Conservation (phyloP, 2,329 filamentous ascomycete species). For the Sclerotinia trifoliorum region DNA sequence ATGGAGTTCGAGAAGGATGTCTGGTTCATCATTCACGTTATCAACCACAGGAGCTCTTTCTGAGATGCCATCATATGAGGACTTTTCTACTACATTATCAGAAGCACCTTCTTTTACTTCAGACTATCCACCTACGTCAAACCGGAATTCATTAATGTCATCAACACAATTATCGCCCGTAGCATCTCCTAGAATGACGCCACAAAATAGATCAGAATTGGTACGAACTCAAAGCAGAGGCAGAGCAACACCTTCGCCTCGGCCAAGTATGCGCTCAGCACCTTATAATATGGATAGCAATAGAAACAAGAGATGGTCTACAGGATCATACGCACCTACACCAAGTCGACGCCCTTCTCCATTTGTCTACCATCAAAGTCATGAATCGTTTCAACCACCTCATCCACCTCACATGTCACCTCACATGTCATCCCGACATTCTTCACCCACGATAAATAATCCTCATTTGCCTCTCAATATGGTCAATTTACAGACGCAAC, state of each 20-base stretch:
- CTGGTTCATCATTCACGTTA: slow-evolving; percentile 71
- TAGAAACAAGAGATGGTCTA: slow-evolving; percentile 75
- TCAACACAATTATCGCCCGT: slow-evolving; percentile 71
- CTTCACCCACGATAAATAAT: slow-evolving; percentile 46
- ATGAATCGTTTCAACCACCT: slow-evolving; percentile 55
- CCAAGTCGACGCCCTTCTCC: slow-evolving; percentile 57
- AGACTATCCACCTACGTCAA: slow-evolving; percentile 65
- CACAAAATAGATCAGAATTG: slow-evolving; percentile 59
- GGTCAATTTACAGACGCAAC: slow-evolving; percentile 56
- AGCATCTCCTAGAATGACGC: slow-evolving; percentile 65
- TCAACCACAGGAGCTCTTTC: slow-evolving; percentile 64
- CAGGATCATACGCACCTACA: slow-evolving; percentile 65
- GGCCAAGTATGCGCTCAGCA: slow-evolving; percentile 64
- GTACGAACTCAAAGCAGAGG: slow-evolving; percentile 66
- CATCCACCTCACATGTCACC: slow-evolving; percentile 48
- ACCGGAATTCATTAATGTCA: slow-evolving; percentile 68
- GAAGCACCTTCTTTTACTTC: slow-evolving; percentile 66
- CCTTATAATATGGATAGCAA: slow-evolving; percentile 68
- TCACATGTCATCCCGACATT: slow-evolving; percentile 54
- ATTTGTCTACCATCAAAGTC: slow-evolving; percentile 60
- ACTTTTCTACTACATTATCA: slow-evolving; percentile 64
- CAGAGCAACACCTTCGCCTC: slow-evolving; percentile 69
- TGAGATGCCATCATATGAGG: slow-evolving; percentile 69
- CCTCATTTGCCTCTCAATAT: slow-evolving; percentile 49
- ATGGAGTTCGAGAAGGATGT: slow-evolving; percentile 62